These are phyloP conservation scores for Candida wancherniae DNA, from an alignment of 805 yeast genomes.

Conservation along the genomic window DNA sequence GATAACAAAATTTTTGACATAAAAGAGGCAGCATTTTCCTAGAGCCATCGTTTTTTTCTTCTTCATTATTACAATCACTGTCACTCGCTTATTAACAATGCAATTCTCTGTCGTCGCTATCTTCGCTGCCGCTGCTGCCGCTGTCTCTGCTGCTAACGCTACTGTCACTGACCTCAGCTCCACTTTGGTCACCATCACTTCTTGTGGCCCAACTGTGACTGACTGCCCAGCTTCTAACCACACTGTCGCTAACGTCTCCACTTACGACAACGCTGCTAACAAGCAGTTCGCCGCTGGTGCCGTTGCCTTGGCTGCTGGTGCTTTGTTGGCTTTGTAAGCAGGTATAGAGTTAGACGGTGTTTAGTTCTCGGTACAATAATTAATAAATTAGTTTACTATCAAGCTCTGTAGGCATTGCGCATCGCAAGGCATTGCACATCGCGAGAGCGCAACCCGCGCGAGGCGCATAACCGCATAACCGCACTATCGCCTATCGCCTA, in stretches of 20 bases:
- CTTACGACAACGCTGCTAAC: constrained; percentile 19
- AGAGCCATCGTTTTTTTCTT: neutral
- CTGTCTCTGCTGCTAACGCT: constrained; percentile 14
- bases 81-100: constrained; percentile 17
- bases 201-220: constrained; percentile 17
- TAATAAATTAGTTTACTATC: constrained; percentile 5
- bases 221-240: constrained; percentile 15
- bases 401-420: no score
- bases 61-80: constrained; percentile 4
- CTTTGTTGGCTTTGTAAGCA: constrained; percentile 29
- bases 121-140: constrained; percentile 18
- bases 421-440: no score
- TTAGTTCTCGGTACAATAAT: constrained; percentile 15
- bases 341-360: constrained; percentile 3
- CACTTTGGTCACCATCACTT: constrained; percentile 20
- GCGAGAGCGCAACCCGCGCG: no score
- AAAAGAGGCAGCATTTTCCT: neutral
- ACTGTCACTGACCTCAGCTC: constrained; percentile 13
- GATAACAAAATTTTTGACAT: no score
- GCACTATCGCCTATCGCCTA: no score
- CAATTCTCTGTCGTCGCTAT: constrained; percentile 21
- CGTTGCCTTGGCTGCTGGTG: constrained; percentile 22
- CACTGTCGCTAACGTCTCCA: constrained; percentile 14
- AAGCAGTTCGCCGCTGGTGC: constrained; percentile 27
- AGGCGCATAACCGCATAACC: no score